Evolutionary conservation across 129 eudicot genomes (phyloP), one percentile per base, ranked within the genome.

Genomic region (Rutidosis leptorrhynchoides): DNA sequence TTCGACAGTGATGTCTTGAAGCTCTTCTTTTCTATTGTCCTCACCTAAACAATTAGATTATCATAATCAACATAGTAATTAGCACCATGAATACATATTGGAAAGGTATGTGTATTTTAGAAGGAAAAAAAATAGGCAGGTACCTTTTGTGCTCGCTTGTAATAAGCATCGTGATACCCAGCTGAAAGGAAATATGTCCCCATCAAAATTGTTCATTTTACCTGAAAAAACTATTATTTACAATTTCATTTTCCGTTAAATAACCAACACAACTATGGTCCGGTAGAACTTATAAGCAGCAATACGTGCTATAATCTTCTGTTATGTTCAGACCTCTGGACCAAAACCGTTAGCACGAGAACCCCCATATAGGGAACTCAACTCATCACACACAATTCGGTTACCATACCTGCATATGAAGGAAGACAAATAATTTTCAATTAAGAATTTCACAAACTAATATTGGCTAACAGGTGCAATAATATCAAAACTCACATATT

Each of bases 181-280:
- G 99, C 99, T 26, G 99, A 94, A 62, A 94, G 95, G 28, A 97
- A 97, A 81, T 94, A 94, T 71, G 99, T 94, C 77, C 99, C 99
- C 99, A 89, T 94, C 65, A 94, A 75, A 57, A 94, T 89, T 78
- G 97, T 86, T 78, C 85, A 84, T 72, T 94, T 94, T n/a, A 94
- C 99, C 99, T 94, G 83, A 26, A 81, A 74, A n/a, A 26, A 45
- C n/a, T 3, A 54, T 16, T 35, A 25, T 16, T 32, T 46, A 22
- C 11, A 35, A 10, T 33, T 12, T 10, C 26, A 22, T 5, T 10
- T 35, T 45, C 62, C 37, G 48, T 49, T 51, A 49, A n/a, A 40
- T 5, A n/a, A 26, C 32, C 30, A 24, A 4, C 25, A 51, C 25
- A 17, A 3, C 45, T 42, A 21, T 6, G 9, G 17, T 43, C 21